phyloP scores from a whole-genome alignment of 2,329 filamentous ascomycete species.

The Lasiodiplodia sp. region DNA sequence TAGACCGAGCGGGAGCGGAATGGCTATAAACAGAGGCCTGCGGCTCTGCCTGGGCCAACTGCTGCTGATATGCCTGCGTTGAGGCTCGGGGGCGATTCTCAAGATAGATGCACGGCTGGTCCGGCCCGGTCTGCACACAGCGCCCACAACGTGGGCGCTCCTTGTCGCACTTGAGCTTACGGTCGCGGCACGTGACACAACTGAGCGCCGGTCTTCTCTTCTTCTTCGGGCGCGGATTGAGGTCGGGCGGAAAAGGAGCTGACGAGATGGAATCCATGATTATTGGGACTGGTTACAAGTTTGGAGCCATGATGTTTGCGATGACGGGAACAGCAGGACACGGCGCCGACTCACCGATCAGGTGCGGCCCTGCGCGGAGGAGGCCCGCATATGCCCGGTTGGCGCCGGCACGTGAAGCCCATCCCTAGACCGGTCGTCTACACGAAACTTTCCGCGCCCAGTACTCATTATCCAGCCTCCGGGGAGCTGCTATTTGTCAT shows the following conservation, averaged over 20 bases:
- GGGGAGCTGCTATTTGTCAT: no score
- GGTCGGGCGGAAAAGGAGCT: slow-evolving; percentile 11
- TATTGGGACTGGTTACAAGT: neutral
- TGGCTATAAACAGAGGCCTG: neutral
- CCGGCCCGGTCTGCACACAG: slow-evolving; percentile 18
- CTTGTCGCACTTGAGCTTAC: slow-evolving; percentile 22
- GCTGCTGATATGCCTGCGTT: neutral
- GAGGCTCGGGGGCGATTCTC: neutral
- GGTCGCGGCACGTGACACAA: slow-evolving; percentile 21
- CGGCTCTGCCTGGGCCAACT: neutral
- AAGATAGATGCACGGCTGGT: slow-evolving; percentile 13
- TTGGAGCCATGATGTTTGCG: neutral
- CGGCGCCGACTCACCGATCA: neutral
- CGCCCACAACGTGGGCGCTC: slow-evolving; percentile 18
- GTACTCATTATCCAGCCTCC: no score
- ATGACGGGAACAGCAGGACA: neutral
- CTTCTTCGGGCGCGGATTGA: slow-evolving; percentile 21
- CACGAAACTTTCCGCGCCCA: neutral
- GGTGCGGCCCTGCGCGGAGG: neutral
- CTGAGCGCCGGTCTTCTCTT: slow-evolving; percentile 13
- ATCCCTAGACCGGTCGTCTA: neutral
- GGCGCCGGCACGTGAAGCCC: neutral
- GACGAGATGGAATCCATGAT: slow-evolving; percentile 1
- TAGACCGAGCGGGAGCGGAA: neutral
- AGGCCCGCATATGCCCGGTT: slow-evolving; percentile 9